These are phyloP conservation scores for Xenoacremonium recifei DNA, from an alignment of 2,329 filamentous ascomycete species.

Conservation along the genomic window DNA sequence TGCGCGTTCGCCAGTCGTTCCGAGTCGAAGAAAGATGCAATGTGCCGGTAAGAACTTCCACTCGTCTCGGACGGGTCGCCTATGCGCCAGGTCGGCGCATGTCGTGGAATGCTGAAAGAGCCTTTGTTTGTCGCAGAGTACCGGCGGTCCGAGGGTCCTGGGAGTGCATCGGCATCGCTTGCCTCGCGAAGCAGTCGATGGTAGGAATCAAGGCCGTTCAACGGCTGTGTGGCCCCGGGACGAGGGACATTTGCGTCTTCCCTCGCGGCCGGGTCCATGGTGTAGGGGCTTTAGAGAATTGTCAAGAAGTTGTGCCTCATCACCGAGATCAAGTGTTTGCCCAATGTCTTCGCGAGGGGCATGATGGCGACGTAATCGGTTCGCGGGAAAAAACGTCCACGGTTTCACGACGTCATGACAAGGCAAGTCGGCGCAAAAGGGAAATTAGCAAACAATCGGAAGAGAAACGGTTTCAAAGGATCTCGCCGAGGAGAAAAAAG, in stretches of 20 bases:
- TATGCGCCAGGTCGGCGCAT: slow-evolving; percentile 7
- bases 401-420: not conserved
- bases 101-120: slow-evolving; percentile 24
- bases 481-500: not conserved
- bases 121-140: slow-evolving; percentile 1
- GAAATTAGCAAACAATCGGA: not conserved
- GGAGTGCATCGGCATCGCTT: slow-evolving; percentile 17
- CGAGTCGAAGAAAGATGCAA: slow-evolving; percentile 25
- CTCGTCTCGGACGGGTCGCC: slow-evolving; percentile 5
- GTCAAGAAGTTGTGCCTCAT: not conserved
- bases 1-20: slow-evolving; percentile 18
- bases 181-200: slow-evolving; percentile 23
- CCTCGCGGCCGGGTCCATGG: slow-evolving; percentile 20
- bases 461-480: not conserved
- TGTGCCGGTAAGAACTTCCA: slow-evolving; percentile 11
- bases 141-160: not conserved
- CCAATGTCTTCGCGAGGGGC: not conserved
- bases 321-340: not conserved
- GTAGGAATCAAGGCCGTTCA: slow-evolving; percentile 21
- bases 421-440: not conserved
- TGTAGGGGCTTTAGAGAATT: not conserved
- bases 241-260: slow-evolving; percentile 16
- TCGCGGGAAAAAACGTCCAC: not conserved
- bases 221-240: slow-evolving; percentile 18
- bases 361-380: slow-evolving; percentile 1